Evolutionary conservation across 2,329 filamentous ascomycete species (phyloP), one percentile per base, ranked within the genome.

Genomic region (Ascochyta fabae): DNA sequence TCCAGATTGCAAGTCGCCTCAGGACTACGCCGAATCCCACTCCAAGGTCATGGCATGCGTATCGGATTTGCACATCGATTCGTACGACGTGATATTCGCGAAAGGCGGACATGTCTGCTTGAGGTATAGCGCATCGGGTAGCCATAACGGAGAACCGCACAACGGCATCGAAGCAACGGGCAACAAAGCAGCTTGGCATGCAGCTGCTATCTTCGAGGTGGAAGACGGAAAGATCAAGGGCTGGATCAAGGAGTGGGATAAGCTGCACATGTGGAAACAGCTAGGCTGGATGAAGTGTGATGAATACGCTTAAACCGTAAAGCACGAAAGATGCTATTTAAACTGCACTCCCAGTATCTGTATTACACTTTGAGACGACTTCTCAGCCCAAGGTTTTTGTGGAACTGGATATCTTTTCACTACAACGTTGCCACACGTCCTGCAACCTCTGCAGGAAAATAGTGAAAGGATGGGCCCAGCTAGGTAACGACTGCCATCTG

Each of bases 221-320:
- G 61, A 70, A 31, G 62, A 71, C 29, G 73, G 71, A 9, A 76
- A 75, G 62, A 65, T 77, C 19, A 64, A 66, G 49, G 70, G 71
- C 24, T 76, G 74, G 59, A 73, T 68, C 16, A 77, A 76, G 52
- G 74, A 75, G 47, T 77, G 75, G 72, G 73, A 77, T 58, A 67
- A 60, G 53, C 35, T 58, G 53, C 50, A 61, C 24, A 63, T 64
- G 52, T 57, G 48, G 51, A 64, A 53, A 34, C 53, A 60, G 49
- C 24, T 62, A 9, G 56, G 59, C 15, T 62, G 59, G 58, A 60
- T 62, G 48, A 52, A 56, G 50, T 44, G 58, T 8, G 39, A 53
- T 9, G 41, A 57, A 47, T 55, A 55, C 22, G 46, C 39, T 16
- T 35, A 36, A 31, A 1, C 12, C 29, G 13, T 4, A 4, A 31